A percentile compares a stretch with the other conserved stretches of the same genome.
Evolutionary conservation across 1,284 basidiomycete species (phyloP).

Genomic region (Ceratobasidium sp.): DNA sequence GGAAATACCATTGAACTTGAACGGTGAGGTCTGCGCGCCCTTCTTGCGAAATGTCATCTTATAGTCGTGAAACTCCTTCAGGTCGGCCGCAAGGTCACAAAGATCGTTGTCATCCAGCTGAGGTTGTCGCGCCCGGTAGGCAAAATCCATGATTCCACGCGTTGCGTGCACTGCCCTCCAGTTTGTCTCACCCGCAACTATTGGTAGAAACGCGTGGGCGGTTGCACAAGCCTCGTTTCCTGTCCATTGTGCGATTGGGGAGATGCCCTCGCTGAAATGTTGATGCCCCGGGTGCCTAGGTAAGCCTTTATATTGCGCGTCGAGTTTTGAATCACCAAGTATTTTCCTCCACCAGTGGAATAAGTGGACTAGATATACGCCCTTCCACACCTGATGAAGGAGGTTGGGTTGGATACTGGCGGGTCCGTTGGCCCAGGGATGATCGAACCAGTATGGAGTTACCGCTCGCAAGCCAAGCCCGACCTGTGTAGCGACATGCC

Average conservation of each 20-base stretch:
- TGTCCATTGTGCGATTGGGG: conserved; percentile 25
- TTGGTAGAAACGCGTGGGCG: conserved; percentile 9
- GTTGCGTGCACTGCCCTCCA: conserved; percentile 39
- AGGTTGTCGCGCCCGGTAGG: conserved; percentile 41
- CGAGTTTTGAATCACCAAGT: conserved; percentile 27
- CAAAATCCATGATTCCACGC: conserved; percentile 49
- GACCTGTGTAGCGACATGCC: background rate
- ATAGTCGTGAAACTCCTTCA: conserved; percentile 39
- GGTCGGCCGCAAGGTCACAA: conserved; percentile 15
- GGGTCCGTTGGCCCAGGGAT: conserved; percentile 23
- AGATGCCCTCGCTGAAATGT: conserved; percentile 31
- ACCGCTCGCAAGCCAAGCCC: conserved; percentile 3
- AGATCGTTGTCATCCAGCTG: conserved; percentile 19
- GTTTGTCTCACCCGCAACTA: background rate
- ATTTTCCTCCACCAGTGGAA: conserved; percentile 40
- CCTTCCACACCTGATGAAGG: conserved; percentile 49
- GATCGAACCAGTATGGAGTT: conserved; percentile 45
- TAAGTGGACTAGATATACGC: conserved; percentile 46
- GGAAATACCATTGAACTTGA: conserved; percentile 41
- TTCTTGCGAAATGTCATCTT: conserved; percentile 38
- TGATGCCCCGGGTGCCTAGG: conserved; percentile 12
- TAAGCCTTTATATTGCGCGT: conserved; percentile 16
- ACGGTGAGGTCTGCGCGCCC: background rate
- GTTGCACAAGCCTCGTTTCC: conserved; percentile 36
- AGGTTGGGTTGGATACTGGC: conserved; percentile 46